Conservation (phyloP, 202 grass and related monocot genomes). For the Saccharum hybrid region DNA sequence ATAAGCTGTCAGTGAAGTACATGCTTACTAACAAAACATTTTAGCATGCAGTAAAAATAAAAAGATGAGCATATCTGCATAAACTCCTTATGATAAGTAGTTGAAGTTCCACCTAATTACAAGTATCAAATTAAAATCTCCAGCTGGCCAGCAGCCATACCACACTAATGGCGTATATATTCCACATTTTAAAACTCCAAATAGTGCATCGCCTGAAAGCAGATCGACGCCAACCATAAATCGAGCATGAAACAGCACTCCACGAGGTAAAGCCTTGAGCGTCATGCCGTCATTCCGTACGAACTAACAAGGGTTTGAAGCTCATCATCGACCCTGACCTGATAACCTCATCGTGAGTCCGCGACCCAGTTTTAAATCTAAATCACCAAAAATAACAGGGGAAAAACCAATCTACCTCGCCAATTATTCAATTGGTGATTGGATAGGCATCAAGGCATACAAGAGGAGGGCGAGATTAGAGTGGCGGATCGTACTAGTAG, state of each 20-base stretch:
- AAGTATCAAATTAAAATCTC: neutral
- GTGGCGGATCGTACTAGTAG: constrained; percentile 79
- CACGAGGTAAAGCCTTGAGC: neutral
- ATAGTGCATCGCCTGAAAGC: neutral
- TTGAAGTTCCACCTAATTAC: neutral
- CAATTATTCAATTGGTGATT: neutral
- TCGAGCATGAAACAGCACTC: neutral
- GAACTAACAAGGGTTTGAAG: neutral
- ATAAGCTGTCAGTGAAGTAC: neutral
- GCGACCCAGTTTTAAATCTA: neutral
- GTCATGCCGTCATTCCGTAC: neutral
- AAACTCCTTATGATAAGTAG: neutral
- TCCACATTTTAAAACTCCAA: neutral
- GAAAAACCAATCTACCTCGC: neutral
- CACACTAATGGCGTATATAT: too few relatives aligned
- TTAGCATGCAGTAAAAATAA: neutral
- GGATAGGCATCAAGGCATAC: neutral
- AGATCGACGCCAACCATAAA: neutral
- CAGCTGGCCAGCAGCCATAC: neutral
- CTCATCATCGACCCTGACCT: neutral
- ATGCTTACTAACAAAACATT: neutral
- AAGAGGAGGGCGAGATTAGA: neutral
- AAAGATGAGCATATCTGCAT: neutral
- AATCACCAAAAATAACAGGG: neutral
- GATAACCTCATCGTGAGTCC: neutral